Conservation (phyloP, 2,329 filamentous ascomycete genomes). For the Trichoderma afroharzianum region DNA sequence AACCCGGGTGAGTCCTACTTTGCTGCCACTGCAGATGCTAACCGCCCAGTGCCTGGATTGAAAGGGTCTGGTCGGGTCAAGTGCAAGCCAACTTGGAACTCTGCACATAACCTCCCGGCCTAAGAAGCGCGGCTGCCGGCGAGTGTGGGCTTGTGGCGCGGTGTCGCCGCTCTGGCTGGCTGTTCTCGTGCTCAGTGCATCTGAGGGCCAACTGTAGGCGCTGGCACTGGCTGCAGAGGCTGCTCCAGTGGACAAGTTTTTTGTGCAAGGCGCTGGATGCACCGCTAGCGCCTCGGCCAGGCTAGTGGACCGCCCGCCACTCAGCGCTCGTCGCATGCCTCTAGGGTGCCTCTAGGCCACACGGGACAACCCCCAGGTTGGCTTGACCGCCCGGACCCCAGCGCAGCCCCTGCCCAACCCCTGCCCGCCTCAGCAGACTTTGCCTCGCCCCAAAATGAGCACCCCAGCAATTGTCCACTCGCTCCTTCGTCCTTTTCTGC, state of each 20-base stretch:
- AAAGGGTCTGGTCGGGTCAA: background rate
- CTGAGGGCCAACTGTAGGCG: background rate
- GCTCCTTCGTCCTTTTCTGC: slow-evolving; percentile 17
- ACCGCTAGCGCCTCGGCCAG: slow-evolving; percentile 5
- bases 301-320: slow-evolving; percentile 18
- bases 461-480: slow-evolving; percentile 17
- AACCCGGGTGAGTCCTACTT: slow-evolving; percentile 3
- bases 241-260: slow-evolving; percentile 5
- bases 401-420: slow-evolving; percentile 9
- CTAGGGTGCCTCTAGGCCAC: background rate
- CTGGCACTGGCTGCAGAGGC: background rate
- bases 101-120: background rate
- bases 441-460: slow-evolving; percentile 19
- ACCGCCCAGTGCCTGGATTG: slow-evolving; percentile 2
- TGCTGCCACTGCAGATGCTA: background rate
- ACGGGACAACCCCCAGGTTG: slow-evolving; percentile 18
- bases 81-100: background rate
- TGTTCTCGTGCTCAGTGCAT: background rate
- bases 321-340: slow-evolving; percentile 9
- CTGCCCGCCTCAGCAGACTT: slow-evolving; percentile 23
- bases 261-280: slow-evolving; percentile 2
- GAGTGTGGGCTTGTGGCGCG: slow-evolving; percentile 7
- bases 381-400: slow-evolving; percentile 17
- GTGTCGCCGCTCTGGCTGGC: slow-evolving; percentile 3
- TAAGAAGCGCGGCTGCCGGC: slow-evolving; percentile 3